Evolutionary conservation across 2,329 filamentous ascomycete species (phyloP).

Genomic region (Diplodia corticola): DNA sequence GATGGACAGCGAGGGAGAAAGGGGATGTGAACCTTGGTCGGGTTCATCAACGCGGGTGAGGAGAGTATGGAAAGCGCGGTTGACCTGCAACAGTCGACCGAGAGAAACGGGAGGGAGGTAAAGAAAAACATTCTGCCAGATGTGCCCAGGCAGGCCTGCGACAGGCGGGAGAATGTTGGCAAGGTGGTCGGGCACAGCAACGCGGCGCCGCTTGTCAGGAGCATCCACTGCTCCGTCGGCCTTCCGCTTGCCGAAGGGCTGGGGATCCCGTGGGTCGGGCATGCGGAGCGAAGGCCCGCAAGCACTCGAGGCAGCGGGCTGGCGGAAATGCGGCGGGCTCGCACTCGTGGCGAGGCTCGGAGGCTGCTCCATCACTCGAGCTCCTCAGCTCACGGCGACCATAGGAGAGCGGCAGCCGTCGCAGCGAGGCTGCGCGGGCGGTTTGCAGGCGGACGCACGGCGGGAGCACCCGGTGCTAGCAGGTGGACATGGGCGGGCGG

Average conservation of each 20-base stretch:
- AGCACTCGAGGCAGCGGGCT: background rate
- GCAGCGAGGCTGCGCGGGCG: background rate
- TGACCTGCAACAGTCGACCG: constrained; percentile 66
- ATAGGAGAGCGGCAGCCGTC: constrained; percentile 12
- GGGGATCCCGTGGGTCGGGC: background rate
- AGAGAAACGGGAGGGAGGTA: constrained; percentile 64
- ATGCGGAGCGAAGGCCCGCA: background rate
- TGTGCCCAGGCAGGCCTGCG: constrained; percentile 56
- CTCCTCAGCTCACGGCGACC: constrained; percentile 6
- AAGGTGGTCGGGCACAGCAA: constrained; percentile 27
- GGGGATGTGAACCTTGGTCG: constrained; percentile 34
- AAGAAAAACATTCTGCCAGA: constrained; percentile 71
- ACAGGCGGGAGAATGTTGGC: constrained; percentile 28
- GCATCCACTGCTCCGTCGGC: constrained; percentile 30
- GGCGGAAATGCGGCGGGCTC: constrained; percentile 12
- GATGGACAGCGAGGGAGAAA: constrained; percentile 37
- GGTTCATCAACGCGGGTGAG: constrained; percentile 39
- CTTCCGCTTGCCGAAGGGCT: constrained; percentile 37
- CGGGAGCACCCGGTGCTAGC: constrained; percentile 5
- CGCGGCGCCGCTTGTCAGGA: constrained; percentile 38
- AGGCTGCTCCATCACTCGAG: constrained; percentile 17
- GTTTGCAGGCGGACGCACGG: background rate
- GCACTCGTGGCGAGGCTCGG: background rate
- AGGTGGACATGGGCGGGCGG: background rate
- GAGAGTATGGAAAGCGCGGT: constrained; percentile 62